Conservation (phyloP, 2,329 filamentous ascomycete genomes). For the Nakataea oryzae region DNA sequence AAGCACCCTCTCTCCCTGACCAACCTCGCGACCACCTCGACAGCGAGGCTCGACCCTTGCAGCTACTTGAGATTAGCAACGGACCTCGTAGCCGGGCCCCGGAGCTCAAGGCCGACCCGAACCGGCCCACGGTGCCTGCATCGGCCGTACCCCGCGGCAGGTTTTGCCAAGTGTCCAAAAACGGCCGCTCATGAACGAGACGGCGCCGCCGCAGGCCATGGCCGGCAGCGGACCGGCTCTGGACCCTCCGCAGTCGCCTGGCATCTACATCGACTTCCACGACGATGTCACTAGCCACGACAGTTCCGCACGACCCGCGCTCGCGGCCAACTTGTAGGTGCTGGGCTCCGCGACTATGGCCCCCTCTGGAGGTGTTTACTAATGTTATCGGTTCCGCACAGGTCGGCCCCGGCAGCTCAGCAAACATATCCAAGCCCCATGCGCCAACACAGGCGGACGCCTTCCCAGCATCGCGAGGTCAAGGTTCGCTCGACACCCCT, state of each 20-base stretch:
- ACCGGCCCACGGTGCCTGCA: not conserved
- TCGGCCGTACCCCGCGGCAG: not conserved
- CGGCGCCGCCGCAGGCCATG: not conserved
- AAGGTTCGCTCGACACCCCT: constrained; percentile 29
- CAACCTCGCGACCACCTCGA: not conserved
- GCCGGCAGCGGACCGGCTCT: not conserved
- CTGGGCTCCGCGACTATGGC: not conserved
- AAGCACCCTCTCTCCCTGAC: not conserved
- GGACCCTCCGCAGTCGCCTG: constrained; percentile 21
- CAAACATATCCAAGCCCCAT: constrained; percentile 38
- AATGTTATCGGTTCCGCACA: constrained; percentile 11
- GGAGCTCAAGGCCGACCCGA: not conserved
- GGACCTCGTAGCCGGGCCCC: not conserved
- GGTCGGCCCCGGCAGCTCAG: constrained; percentile 29
- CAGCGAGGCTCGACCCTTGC: not conserved
- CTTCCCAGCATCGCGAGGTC: constrained; percentile 46
- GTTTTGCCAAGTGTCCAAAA: not conserved
- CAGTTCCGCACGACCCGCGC: constrained; percentile 17
- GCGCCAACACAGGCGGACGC: constrained; percentile 47
- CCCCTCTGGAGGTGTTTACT: not conserved
- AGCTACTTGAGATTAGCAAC: not conserved
- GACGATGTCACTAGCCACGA: constrained; percentile 13
- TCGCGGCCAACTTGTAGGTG: constrained; percentile 32
- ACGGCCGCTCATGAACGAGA: not conserved
- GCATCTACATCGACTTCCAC: constrained; percentile 25